Percentiles rank a stretch among this genome's conserved stretches.
phyloP scores from a whole-genome alignment of 768 basidiomycete species.

The Phylloporus arenicola region DNA sequence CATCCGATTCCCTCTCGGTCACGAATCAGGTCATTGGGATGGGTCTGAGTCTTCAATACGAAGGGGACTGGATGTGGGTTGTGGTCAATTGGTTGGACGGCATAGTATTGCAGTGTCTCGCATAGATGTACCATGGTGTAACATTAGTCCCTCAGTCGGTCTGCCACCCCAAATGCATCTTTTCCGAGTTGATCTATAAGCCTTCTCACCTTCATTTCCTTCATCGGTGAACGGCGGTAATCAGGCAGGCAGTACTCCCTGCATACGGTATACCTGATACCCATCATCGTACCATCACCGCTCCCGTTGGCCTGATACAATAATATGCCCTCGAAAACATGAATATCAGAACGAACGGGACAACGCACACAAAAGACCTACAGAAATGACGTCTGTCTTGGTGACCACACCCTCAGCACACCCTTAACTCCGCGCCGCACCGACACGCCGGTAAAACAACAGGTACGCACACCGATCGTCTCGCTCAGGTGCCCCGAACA shows the following conservation, averaged over 20 bases:
- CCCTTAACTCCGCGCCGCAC: not conserved
- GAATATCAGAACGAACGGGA: not conserved
- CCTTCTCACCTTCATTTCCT: no score
- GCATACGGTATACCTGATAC: no score
- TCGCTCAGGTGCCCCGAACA: conserved; percentile 49
- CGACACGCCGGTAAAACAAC: conserved; percentile 72
- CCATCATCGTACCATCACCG: not conserved
- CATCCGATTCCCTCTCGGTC: not conserved
- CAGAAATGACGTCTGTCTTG: not conserved
- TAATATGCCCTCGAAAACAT: not conserved
- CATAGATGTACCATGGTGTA: no score
- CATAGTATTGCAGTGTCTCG: not conserved
- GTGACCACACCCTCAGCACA: not conserved
- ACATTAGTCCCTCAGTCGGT: no score
- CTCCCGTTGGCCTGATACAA: no score
- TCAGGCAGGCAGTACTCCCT: no score
- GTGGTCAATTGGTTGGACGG: not conserved
- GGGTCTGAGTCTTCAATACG: not conserved
- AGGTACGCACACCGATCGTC: conserved; percentile 80
- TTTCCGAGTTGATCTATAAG: no score
- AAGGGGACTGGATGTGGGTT: not conserved
- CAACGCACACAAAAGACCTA: not conserved
- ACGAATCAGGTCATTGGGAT: not conserved
- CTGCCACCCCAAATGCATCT: no score
- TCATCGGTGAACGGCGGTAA: no score